Evolutionary conservation across 805 yeast genomes (phyloP).

Genomic region (Candida mattraensis): DNA sequence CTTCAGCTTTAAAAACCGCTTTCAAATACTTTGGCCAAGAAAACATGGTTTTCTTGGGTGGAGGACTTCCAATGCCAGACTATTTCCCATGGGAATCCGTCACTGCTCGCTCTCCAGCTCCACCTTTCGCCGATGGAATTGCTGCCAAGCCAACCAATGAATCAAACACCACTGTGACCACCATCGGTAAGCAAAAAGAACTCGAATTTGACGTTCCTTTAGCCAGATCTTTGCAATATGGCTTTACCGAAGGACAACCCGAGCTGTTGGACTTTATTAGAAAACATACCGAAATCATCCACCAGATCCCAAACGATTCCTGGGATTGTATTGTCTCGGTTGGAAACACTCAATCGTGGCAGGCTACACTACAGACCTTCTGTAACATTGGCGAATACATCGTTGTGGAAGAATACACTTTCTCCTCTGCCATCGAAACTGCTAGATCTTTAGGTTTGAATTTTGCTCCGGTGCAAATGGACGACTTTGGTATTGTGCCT

Average conservation of each 20-base stretch:
- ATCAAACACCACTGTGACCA: conserved; percentile 36
- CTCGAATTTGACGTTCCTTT: conserved; percentile 66
- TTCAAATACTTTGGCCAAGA: conserved; percentile 76
- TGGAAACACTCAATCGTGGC: conserved; percentile 96
- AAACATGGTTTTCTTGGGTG: conserved; percentile 84
- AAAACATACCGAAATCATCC: conserved; percentile 68
- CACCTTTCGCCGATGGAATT: conserved; percentile 79
- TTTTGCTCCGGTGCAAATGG: conserved; percentile 68
- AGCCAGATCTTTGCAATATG: conserved; percentile 88
- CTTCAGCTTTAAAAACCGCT: conserved; percentile 81
- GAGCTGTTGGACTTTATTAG: conserved; percentile 65
- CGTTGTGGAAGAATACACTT: conserved; percentile 74
- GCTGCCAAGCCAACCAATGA: conserved; percentile 54
- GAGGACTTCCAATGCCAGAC: conserved; percentile 90
- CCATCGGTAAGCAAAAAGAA: conserved; percentile 41
- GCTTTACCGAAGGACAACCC: conserved; percentile 77
- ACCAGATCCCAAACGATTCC: conserved; percentile 53
- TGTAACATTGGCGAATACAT: conserved; percentile 61
- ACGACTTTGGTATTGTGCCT: conserved; percentile 62
- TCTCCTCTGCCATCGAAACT: conserved; percentile 71
- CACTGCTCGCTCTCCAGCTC: conserved; percentile 67
- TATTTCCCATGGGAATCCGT: conserved; percentile 90
- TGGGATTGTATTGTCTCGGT: conserved; percentile 74
- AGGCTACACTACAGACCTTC: conserved; percentile 67
- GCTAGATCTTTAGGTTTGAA: conserved; percentile 61